Percentiles rank a stretch among this genome's conserved stretches.
Evolutionary conservation across 2,329 filamentous ascomycete genomes (phyloP).

Genomic region (Colletotrichum viniferum): DNA sequence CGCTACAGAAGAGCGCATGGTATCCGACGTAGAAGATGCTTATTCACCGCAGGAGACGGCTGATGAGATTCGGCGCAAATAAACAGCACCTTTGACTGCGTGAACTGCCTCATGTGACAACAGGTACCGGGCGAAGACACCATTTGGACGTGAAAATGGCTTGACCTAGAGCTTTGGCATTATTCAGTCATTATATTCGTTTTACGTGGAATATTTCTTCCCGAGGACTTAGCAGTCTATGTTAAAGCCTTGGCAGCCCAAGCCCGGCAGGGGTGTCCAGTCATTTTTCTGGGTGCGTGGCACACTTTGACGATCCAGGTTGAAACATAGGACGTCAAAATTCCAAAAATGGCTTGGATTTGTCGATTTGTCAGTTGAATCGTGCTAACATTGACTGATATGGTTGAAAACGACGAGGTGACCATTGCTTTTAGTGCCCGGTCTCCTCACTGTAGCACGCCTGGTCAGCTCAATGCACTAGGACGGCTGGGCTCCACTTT

Average conservation of each 20-base stretch:
- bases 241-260: not conserved
- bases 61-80: not conserved
- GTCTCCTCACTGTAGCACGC: not conserved
- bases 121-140: not conserved
- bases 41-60: not conserved
- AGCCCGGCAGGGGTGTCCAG: not conserved
- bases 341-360: not conserved
- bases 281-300: not conserved
- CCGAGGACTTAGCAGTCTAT: not conserved
- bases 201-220: not conserved
- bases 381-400: not conserved
- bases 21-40: not conserved
- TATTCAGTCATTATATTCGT: not conserved
- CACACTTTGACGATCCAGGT: not conserved
- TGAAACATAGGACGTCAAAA: not conserved
- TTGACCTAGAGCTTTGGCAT: not conserved
- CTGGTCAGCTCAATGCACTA: not conserved
- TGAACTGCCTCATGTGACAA: not conserved
- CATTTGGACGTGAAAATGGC: not conserved
- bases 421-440: not conserved
- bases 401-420: not conserved
- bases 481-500: not conserved
- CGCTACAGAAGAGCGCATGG: not conserved
- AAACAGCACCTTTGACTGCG: not conserved
- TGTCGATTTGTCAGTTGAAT: not conserved